Evolutionary conservation across 2,329 filamentous ascomycete genomes (phyloP).

Genomic region (Pseudogymnoascus sp.): DNA sequence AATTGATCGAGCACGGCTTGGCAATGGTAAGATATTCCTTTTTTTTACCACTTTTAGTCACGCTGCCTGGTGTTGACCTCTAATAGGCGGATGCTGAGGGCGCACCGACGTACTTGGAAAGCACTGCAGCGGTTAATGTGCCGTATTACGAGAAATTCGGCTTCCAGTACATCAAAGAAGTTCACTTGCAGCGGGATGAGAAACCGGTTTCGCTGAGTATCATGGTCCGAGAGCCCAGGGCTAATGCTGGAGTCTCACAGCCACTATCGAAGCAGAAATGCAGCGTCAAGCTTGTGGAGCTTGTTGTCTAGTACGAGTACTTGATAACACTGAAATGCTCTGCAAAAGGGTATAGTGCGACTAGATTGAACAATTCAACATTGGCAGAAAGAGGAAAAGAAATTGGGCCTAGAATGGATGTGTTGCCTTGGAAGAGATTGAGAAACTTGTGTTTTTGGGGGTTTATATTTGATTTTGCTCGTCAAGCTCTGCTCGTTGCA

Average conservation of each 20-base stretch:
- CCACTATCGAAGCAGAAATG: background rate
- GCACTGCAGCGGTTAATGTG: constrained; percentile 59
- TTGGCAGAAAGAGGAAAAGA: background rate
- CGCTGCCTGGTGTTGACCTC: background rate
- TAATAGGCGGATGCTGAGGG: constrained; percentile 58
- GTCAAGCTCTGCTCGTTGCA: background rate
- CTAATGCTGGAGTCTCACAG: constrained; percentile 10
- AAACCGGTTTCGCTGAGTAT: constrained; percentile 61
- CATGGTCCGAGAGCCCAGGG: constrained; percentile 67
- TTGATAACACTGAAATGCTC: constrained; percentile 11
- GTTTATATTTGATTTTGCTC: constrained; percentile 1
- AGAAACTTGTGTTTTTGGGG: constrained; percentile 32
- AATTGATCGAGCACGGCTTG: constrained; percentile 63
- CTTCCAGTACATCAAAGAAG: constrained; percentile 56
- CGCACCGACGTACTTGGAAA: constrained; percentile 68
- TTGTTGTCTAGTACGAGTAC: constrained; percentile 35
- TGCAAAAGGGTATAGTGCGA: background rate
- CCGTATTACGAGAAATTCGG: constrained; percentile 68
- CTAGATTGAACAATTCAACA: background rate
- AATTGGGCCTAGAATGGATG: background rate
- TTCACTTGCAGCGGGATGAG: constrained; percentile 50
- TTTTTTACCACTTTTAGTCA: background rate
- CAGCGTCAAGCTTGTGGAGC: constrained; percentile 26
- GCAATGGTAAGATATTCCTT: constrained; percentile 39
- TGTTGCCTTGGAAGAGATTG: constrained; percentile 33